Evolutionary conservation across 305 asterid genomes (phyloP).

Genomic region (Fraxinus paxiana): DNA sequence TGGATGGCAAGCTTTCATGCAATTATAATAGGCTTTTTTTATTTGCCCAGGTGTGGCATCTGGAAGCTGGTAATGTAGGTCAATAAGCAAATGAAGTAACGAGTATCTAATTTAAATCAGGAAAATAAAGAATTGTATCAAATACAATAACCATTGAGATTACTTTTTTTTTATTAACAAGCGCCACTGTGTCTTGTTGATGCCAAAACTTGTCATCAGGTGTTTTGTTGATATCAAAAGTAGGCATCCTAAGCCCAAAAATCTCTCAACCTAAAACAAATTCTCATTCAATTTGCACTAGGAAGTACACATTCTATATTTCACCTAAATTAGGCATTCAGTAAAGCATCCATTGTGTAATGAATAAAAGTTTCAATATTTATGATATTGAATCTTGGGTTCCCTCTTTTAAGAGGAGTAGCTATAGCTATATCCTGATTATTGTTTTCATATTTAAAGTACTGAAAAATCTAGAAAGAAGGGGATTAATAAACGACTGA

Average conservation of each 20-base stretch:
- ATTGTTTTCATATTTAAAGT: not conserved
- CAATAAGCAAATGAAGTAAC: not conserved
- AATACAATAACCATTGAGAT: not conserved
- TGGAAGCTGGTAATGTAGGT: conserved; percentile 52
- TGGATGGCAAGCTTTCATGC: conserved; percentile 62
- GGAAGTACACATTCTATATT: not conserved
- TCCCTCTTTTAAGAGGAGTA: not conserved
- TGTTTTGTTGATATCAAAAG: not conserved
- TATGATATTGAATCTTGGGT: not conserved
- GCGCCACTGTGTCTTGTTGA: not conserved
- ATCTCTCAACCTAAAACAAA: not conserved
- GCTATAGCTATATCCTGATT: not conserved
- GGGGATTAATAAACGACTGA: conserved; percentile 5
- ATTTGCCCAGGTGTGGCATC: conserved; percentile 83
- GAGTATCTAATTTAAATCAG: not conserved
- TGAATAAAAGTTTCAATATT: not conserved
- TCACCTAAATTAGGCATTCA: not conserved
- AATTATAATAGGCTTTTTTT: conserved; percentile 80
- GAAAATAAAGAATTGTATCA: not conserved
- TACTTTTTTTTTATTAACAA: not conserved
- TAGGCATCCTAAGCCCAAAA: conserved; percentile 18
- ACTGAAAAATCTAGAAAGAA: not conserved
- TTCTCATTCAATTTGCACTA: not conserved
- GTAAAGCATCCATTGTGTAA: not conserved
- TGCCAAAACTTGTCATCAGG: not conserved